These are phyloP conservation scores for Penicillium janthinellum DNA, from an alignment of 2,329 filamentous ascomycete genomes.

Conservation along the genomic window DNA sequence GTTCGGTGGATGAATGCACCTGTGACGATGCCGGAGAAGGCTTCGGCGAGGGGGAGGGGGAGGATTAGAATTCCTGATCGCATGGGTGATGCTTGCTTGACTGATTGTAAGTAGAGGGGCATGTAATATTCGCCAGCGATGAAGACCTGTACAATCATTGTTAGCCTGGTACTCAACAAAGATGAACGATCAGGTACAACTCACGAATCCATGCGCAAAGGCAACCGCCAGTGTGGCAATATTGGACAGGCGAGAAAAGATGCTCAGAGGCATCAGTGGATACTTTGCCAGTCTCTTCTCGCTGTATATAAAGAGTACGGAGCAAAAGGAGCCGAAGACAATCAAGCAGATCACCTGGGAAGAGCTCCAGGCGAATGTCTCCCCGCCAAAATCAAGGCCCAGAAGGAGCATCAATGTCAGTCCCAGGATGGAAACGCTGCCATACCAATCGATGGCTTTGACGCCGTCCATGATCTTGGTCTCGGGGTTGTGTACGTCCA, in stretches of 20 bases:
- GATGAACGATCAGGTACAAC: neutral
- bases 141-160: slow-evolving; percentile 54
- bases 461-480: slow-evolving; percentile 54
- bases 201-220: slow-evolving; percentile 52
- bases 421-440: slow-evolving; percentile 54
- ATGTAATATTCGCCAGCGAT: slow-evolving; percentile 70
- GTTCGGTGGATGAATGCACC: slow-evolving; percentile 56
- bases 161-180: neutral
- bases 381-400: slow-evolving; percentile 58
- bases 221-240: slow-evolving; percentile 57
- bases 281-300: slow-evolving; percentile 66
- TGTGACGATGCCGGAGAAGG: slow-evolving; percentile 47
- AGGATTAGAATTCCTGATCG: slow-evolving; percentile 62
- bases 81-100: slow-evolving; percentile 62
- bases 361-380: slow-evolving; percentile 56
- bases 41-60: slow-evolving; percentile 57
- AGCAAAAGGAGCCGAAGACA: slow-evolving; percentile 53
- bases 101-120: slow-evolving; percentile 73
- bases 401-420: slow-evolving; percentile 56
- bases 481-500: slow-evolving; percentile 59
- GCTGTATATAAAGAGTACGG: slow-evolving; percentile 58
- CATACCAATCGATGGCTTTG: slow-evolving; percentile 57
- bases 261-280: slow-evolving; percentile 67
- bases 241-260: slow-evolving; percentile 61
- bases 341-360: slow-evolving; percentile 59